Percentiles rank a stretch among this genome's conserved stretches.
Evolutionary conservation across 2,329 filamentous ascomycete species (phyloP).

Genomic region (Fonsecaea erecta): DNA sequence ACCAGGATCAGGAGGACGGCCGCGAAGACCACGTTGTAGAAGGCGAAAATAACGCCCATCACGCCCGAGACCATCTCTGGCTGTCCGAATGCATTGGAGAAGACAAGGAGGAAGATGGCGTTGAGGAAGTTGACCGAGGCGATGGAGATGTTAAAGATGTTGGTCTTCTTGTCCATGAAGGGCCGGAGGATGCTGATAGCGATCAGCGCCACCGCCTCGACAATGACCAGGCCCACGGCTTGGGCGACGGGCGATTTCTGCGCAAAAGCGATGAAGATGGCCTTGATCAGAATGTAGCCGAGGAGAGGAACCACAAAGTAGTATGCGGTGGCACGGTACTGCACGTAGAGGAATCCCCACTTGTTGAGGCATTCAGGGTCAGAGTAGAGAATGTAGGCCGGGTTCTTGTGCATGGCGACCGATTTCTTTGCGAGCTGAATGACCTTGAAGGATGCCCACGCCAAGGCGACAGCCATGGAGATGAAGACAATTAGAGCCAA

Average conservation of each 20-base stretch:
- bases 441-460: conserved; percentile 88
- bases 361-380: conserved; percentile 94
- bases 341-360: conserved; percentile 97
- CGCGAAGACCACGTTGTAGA: conserved; percentile 83
- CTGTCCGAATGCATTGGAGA: conserved; percentile 83
- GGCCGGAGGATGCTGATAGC: conserved; percentile 79
- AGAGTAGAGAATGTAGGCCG: conserved; percentile 94
- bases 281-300: conserved; percentile 80
- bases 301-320: conserved; percentile 88
- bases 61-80: conserved; percentile 83
- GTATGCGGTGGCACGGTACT: conserved; percentile 93
- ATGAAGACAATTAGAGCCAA: conserved; percentile 88
- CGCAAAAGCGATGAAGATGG: conserved; percentile 82
- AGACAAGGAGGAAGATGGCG: conserved; percentile 84
- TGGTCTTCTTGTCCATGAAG: conserved; percentile 99
- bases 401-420: conserved; percentile 90
- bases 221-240: conserved; percentile 78
- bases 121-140: conserved; percentile 89
- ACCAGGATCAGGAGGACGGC: conserved; percentile 82
- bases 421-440: conserved; percentile 87
- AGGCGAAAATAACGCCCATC: conserved; percentile 86
- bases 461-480: conserved; percentile 75
- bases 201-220: conserved; percentile 80
- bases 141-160: conserved; percentile 94
- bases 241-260: conserved; percentile 74